phyloP scores from a whole-genome alignment of 805 yeast species.

The Yamadazyma endophytica region DNA sequence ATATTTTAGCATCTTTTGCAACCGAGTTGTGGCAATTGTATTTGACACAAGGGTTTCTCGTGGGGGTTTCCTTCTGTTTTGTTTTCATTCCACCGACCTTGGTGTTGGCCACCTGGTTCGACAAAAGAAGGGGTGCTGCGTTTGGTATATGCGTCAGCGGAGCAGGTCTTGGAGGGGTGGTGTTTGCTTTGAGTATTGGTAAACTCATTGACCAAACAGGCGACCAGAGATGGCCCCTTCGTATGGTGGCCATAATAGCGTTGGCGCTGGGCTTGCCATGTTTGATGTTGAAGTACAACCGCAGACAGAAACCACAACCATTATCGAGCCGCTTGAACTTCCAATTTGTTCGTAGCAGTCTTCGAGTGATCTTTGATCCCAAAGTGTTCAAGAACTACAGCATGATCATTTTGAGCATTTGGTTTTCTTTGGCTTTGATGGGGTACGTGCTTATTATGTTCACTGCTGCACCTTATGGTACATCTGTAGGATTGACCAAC shows the following conservation, averaged over 20 bases:
- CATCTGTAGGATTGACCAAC: slow-evolving; percentile 40
- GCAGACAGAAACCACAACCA: slow-evolving; percentile 28
- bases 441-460: slow-evolving; percentile 35
- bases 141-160: slow-evolving; percentile 47
- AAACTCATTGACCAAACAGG: slow-evolving; percentile 38
- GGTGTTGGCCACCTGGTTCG: slow-evolving; percentile 48
- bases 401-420: slow-evolving; percentile 20
- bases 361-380: slow-evolving; percentile 32
- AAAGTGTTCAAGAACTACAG: slow-evolving; percentile 21
- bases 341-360: slow-evolving; percentile 15
- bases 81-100: slow-evolving; percentile 42
- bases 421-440: slow-evolving; percentile 35
- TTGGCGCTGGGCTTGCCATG: slow-evolving; percentile 33
- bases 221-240: slow-evolving; percentile 40
- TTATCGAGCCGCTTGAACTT: slow-evolving; percentile 18
- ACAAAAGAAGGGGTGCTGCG: slow-evolving; percentile 40
- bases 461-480: slow-evolving; percentile 36
- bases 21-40: slow-evolving; percentile 48
- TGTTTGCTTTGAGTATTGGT: slow-evolving; percentile 41
- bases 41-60: slow-evolving; percentile 49
- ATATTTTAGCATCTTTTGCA: slow-evolving; percentile 50
- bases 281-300: slow-evolving; percentile 43
- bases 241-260: slow-evolving; percentile 34
- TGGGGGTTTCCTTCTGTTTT: slow-evolving; percentile 46
- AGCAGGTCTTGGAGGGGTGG: slow-evolving; percentile 50